Evolutionary conservation across 2,329 filamentous ascomycete genomes (phyloP), one percentile per base, ranked within the genome.

Genomic region (Dactylella cylindrospora): DNA sequence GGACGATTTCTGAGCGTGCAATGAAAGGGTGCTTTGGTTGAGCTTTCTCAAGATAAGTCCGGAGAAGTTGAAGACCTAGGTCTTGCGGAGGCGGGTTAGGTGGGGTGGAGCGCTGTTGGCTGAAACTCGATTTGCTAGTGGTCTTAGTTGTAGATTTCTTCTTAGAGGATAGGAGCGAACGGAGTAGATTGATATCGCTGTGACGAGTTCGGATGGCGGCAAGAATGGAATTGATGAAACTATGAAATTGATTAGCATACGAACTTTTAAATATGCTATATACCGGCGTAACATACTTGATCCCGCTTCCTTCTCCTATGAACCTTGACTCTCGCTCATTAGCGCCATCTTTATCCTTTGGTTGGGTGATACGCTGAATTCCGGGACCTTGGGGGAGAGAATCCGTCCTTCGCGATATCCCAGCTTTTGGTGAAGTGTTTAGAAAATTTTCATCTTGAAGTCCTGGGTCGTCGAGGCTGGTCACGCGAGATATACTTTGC

Each of bases 21-120:
- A 64, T 64, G 32, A 64, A 64, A n/a, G 59, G 59, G 29, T 64
- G 59, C 32, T 57, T 64, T 6, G 59, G 59, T 17, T 64, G 59
- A 2, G 59, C 59, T 19, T 55, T 55, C 33, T 64, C 59, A 17
- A 64, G 40, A 20, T 64, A 64, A 2, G 59, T 55, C 13, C 52
- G 50, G n/a, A 64, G 59, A 19, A 64, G 59, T 32, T 64, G 59
- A 9, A 64, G 50, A 22, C 59, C 59, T 5, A 64, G 59, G 1
- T 64, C 51, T 20, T 45, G 45, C 10, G 59, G 59, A 8, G 59
- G 59, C 17, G 52, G 45, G 25, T 64, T 55, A 19, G 59, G 59
- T 31, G 59, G 50, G 43, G 41, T 51, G 12, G 50, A 57, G 12
- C 51, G 40, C 26, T 57, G 45, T 31, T 64, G 59, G 22, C 38